phyloP scores from a whole-genome alignment of 805 yeast genomes.

The Yarrowia hollandica region DNA sequence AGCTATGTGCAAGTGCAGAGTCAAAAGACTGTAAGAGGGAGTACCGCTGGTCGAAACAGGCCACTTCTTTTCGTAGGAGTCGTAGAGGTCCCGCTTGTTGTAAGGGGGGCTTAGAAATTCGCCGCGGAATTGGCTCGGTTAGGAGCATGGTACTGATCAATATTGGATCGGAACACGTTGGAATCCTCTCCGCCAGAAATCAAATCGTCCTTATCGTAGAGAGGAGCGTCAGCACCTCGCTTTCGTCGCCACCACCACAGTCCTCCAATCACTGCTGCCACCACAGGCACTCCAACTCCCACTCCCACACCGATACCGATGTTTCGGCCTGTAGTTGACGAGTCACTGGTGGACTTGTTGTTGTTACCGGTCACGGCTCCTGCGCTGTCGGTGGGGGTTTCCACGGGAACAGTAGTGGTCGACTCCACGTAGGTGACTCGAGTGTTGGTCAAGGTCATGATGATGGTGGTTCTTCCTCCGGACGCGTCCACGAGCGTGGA shows the following conservation, averaged over 20 bases:
- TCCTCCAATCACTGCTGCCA: conserved; percentile 43
- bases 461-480: conserved; percentile 18
- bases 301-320: conserved; percentile 66
- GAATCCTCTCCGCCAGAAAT: conserved; percentile 30
- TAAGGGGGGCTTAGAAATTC: conserved; percentile 34
- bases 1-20: conserved; percentile 39
- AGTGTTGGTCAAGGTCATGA: conserved; percentile 19
- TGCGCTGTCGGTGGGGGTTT: background rate
- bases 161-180: conserved; percentile 39
- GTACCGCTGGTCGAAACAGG: too few species aligned
- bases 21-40: conserved; percentile 37
- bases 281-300: conserved; percentile 65
- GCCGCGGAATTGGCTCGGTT: conserved; percentile 36
- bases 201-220: conserved; percentile 33
- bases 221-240: conserved; percentile 7
- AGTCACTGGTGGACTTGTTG: conserved; percentile 7
- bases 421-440: background rate
- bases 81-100: too few species aligned
- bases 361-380: background rate
- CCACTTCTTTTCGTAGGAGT: too few species aligned
- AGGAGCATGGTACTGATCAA: conserved; percentile 40
- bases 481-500: conserved; percentile 4
- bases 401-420: conserved; percentile 2
- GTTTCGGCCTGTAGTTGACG: conserved; percentile 38
- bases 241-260: conserved; percentile 33